These are phyloP conservation scores for Yamadazyma sp. DNA, from an alignment of 1,139 yeast genomes.

Conservation along the genomic window DNA sequence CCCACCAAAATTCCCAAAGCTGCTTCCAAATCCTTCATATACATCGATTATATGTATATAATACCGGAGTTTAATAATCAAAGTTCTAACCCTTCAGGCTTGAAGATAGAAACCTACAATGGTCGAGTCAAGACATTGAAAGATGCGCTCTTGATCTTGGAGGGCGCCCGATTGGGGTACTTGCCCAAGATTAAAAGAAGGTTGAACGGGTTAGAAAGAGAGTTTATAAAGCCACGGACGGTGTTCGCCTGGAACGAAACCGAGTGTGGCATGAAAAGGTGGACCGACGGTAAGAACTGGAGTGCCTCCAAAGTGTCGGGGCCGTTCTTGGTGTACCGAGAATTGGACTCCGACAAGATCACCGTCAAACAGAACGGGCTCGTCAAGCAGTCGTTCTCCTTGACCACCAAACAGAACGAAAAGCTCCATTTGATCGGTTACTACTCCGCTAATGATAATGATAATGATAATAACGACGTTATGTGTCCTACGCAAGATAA, in stretches of 20 bases:
- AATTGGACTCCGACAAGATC: constrained; percentile 43
- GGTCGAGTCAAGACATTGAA: constrained; percentile 57
- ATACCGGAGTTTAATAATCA: constrained; percentile 17
- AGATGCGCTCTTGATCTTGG: constrained; percentile 66
- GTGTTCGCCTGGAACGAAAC: constrained; percentile 72
- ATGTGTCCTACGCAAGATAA: constrained; percentile 21
- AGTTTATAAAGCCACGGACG: constrained; percentile 55
- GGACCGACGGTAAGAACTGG: constrained; percentile 80
- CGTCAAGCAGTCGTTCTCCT: constrained; percentile 58
- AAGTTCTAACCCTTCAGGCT: constrained; percentile 3
- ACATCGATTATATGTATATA: constrained; percentile 18
- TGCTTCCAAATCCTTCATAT: constrained; percentile 9
- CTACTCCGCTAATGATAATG: constrained; percentile 20
- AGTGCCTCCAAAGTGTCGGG: constrained; percentile 71
- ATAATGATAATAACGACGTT: neutral
- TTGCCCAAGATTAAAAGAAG: constrained; percentile 62
- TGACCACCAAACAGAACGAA: constrained; percentile 48
- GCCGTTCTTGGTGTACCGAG: constrained; percentile 61
- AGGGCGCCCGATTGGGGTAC: constrained; percentile 58
- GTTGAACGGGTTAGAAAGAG: constrained; percentile 57
- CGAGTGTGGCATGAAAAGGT: constrained; percentile 68
- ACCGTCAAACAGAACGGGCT: constrained; percentile 45
- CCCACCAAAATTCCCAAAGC: constrained; percentile 9
- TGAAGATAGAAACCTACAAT: constrained; percentile 55
- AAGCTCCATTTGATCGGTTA: constrained; percentile 60